These are phyloP conservation scores for Pseudocercospora crystallina DNA, from an alignment of 2,329 filamentous ascomycete species.

Conservation along the genomic window DNA sequence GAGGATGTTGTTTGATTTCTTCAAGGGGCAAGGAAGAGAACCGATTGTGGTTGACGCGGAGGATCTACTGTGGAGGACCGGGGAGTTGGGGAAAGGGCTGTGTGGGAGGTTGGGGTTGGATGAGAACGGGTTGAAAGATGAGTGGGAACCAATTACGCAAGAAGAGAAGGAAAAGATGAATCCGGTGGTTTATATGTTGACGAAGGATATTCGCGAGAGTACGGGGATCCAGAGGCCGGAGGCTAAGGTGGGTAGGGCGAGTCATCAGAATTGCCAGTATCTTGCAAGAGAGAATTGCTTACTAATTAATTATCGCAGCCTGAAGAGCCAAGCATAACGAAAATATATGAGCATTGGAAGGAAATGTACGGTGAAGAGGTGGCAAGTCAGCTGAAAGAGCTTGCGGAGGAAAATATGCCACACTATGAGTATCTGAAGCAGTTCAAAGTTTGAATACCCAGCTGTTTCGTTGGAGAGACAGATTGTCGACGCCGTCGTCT, in stretches of 20 bases:
- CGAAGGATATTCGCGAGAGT: background rate
- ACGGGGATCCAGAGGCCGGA: slow-evolving; percentile 3
- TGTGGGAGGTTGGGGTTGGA: background rate
- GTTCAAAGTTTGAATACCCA: background rate
- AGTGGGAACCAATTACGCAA: background rate
- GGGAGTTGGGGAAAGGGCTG: background rate
- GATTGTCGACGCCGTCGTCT: too few relatives aligned
- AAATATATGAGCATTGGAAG: background rate
- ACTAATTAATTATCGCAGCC: too few relatives aligned
- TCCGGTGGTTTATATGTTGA: background rate
- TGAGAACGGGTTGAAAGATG: background rate
- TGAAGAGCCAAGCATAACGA: background rate
- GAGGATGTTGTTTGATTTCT: slow-evolving; percentile 5
- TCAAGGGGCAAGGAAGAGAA: background rate
- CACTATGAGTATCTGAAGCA: slow-evolving; percentile 8
- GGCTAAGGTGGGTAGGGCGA: background rate
- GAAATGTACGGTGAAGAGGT: background rate
- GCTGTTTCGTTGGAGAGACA: too few relatives aligned
- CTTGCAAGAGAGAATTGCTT: too few relatives aligned
- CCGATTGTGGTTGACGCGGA: slow-evolving; percentile 5
- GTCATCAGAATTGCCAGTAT: too few relatives aligned
- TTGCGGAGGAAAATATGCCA: slow-evolving; percentile 4
- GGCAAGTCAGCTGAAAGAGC: background rate
- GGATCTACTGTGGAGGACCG: slow-evolving; percentile 3
- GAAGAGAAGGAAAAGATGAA: background rate